Base-by-base conservation (phyloP, 2,329 filamentous ascomycete genomes). In the Fusarium musae region DNA sequence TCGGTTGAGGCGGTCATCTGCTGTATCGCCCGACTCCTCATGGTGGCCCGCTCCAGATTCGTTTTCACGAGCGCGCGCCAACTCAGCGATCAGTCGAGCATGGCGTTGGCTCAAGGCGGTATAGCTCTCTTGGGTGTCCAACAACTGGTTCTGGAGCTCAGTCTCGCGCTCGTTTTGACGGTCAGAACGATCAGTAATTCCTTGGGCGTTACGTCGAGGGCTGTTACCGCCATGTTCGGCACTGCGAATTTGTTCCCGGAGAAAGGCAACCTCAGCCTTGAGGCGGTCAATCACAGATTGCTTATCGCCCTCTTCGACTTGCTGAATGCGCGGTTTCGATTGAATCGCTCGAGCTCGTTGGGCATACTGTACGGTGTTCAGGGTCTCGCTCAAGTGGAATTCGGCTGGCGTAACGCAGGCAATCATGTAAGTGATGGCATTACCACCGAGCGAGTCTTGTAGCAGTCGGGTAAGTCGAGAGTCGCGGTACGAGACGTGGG, bases 381-480 rank as follows among this genome's bases (percentile, higher is more conserved):
- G 86, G 0, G 97, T 98, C 84, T 99, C 96, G 84, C 95, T 98
- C 49, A 99, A 86, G 81, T 99, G 96, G 80, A 99, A 99, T 80
- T 98, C 95, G 19, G 96, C 94, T 0, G 95, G 96, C 2, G 96
- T 99, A 36, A 99, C 95, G 83, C 96, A 99, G 13, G 96, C 96
- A 84, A 99, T 96, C 96, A 99, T 98, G 84, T 98, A 99, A 2
- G 96, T 99, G 80, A 98, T 97, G 40, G 96, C 96, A 80, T 97
- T 98, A 9, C 96, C 96, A 64, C 96, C 96, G 9, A 99, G 87
- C 1, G 96, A 99, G 83, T 99, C 96, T 85, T 99, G 96, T 23
- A 99, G 89, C 30, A 99, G 87, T 67, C 96, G 92, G 16, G 96
- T 99, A 76, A 99, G 90, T 81, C 95, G 95, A n/a, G 96, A 98